Evolutionary conservation across 208 protist genomes (phyloP).

Genomic region (Strigomonas oncopelti): DNA sequence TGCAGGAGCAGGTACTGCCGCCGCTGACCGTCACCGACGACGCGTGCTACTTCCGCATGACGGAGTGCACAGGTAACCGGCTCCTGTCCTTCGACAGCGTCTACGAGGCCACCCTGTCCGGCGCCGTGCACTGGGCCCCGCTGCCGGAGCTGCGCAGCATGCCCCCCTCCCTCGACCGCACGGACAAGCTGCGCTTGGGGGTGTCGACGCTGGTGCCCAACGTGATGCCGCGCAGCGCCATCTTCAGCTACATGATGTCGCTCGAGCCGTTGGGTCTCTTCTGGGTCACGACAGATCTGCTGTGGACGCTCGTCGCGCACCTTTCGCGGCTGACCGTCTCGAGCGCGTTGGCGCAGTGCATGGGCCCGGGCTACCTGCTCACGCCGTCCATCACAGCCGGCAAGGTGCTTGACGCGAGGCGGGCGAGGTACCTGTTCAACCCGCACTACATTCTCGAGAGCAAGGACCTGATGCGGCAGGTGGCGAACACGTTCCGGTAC

Average conservation of each 20-base stretch:
- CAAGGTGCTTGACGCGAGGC: neutral
- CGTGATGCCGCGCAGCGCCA: constrained; percentile 26
- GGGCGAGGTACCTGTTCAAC: constrained; percentile 15
- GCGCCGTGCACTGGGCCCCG: constrained; percentile 6
- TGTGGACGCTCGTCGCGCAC: constrained; percentile 20
- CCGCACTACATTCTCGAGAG: constrained; percentile 19
- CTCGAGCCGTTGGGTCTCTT: constrained; percentile 13
- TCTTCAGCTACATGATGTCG: constrained; percentile 26
- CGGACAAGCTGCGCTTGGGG: neutral
- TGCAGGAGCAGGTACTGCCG: constrained; percentile 36
- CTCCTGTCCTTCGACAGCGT: neutral
- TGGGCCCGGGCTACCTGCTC: constrained; percentile 28
- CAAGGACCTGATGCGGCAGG: constrained; percentile 25
- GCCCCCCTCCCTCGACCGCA: neutral
- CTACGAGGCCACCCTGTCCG: neutral
- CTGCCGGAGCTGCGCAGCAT: constrained; percentile 17
- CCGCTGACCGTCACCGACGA: constrained; percentile 9
- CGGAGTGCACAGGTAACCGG: neutral
- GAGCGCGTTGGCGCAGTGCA: constrained; percentile 24
- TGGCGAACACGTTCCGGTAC: constrained; percentile 54
- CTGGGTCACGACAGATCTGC: neutral
- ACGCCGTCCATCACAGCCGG: neutral
- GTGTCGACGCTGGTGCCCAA: neutral
- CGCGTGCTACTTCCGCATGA: neutral
- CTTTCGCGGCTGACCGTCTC: constrained; percentile 13